Conservation (phyloP, 75 land plant species). For the Cryptomeria japonica region DNA sequence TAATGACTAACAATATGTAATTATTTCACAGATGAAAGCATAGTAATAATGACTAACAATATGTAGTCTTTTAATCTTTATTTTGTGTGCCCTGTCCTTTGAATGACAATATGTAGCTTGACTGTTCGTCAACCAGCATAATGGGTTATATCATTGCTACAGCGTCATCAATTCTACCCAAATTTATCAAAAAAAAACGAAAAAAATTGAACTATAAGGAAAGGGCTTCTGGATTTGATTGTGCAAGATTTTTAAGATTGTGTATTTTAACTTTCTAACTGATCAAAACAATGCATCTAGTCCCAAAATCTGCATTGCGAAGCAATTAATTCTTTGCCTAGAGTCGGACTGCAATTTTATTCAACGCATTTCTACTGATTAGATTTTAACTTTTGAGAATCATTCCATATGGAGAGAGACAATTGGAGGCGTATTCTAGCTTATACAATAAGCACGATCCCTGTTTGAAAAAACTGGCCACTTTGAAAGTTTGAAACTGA, state of each 20-base stretch:
- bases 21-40: no score
- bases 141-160: no score
- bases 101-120: neutral
- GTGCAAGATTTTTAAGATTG: no score
- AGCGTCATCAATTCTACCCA: neutral
- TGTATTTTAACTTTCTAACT: no score
- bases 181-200: no score
- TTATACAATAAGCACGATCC: neutral
- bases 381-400: neutral
- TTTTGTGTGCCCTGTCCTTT: neutral
- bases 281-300: neutral
- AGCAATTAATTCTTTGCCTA: neutral
- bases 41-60: no score
- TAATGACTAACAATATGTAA: no score
- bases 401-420: neutral
- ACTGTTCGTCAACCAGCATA: neutral
- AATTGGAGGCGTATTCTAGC: neutral
- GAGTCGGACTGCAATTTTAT: neutral
- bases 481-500: neutral
- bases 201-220: no score
- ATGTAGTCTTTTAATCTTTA: no score
- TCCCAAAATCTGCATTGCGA: neutral
- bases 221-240: no score
- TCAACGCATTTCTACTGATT: neutral
- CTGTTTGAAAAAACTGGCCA: neutral